These are phyloP conservation scores for Diplodia intermedia DNA, from an alignment of 2,329 filamentous ascomycete genomes.

Conservation along the genomic window DNA sequence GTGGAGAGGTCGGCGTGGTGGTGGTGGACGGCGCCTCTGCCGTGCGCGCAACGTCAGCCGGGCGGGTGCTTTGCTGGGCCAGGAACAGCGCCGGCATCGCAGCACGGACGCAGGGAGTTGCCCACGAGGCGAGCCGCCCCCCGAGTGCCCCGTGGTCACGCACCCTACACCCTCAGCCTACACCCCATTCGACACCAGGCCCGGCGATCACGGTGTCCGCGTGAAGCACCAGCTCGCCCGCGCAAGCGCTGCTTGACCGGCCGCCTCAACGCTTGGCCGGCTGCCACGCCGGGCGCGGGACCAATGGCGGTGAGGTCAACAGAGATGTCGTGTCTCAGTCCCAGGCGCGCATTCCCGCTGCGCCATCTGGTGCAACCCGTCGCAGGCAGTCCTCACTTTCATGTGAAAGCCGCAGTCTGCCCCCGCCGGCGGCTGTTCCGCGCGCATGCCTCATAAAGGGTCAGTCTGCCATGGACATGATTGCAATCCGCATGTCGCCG, in stretches of 20 bases:
- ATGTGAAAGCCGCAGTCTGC: slow-evolving; percentile 4
- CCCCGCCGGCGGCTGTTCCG: slow-evolving; percentile 12
- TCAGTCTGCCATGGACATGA: slow-evolving; percentile 1
- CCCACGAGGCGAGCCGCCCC: slow-evolving; percentile 23
- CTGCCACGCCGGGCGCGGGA: background rate
- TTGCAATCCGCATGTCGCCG: slow-evolving; percentile 21
- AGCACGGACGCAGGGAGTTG: background rate
- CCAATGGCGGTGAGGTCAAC: background rate
- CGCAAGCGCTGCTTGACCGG: background rate
- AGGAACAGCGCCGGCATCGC: slow-evolving; percentile 25
- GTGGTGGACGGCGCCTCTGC: slow-evolving; percentile 4
- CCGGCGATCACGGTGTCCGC: slow-evolving; percentile 9
- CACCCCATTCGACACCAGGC: slow-evolving; percentile 8
- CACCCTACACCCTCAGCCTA: slow-evolving; percentile 6
- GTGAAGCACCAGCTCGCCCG: background rate
- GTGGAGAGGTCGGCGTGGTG: background rate
- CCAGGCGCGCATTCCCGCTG: background rate
- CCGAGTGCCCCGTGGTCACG: slow-evolving; percentile 22
- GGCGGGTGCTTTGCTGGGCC: slow-evolving; percentile 7
- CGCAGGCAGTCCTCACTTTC: background rate
- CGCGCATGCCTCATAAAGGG: background rate
- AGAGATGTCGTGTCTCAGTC: slow-evolving; percentile 13
- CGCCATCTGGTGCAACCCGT: slow-evolving; percentile 7
- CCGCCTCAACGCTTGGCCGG: background rate
- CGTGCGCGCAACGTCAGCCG: slow-evolving; percentile 1